phyloP scores from a whole-genome alignment of 805 yeast species.

The Schwanniomyces sp. region DNA sequence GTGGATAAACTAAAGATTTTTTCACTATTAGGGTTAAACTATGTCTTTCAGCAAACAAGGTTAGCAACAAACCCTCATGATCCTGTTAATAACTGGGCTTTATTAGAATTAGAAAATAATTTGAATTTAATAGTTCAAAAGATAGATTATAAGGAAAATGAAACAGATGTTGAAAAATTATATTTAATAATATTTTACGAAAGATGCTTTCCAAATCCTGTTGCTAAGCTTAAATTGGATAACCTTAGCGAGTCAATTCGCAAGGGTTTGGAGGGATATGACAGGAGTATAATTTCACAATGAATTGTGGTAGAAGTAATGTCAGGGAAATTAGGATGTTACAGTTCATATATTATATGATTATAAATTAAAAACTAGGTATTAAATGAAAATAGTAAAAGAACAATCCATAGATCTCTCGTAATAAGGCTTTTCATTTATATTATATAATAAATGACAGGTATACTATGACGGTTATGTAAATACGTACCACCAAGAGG shows the following conservation, averaged over 20 bases:
- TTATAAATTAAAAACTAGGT: slow-evolving; percentile 12
- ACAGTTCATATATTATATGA: slow-evolving; percentile 19
- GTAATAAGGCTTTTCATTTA: background rate
- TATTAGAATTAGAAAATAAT: slow-evolving; percentile 27
- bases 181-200: slow-evolving; percentile 35
- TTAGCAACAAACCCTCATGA: slow-evolving; percentile 1
- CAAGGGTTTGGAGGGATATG: slow-evolving; percentile 35
- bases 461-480: slow-evolving; percentile 2
- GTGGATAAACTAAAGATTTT: slow-evolving; percentile 33
- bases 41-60: slow-evolving; percentile 12
- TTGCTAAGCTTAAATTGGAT: slow-evolving; percentile 37
- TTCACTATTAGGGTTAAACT: slow-evolving; percentile 34
- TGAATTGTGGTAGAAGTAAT: slow-evolving; percentile 20
- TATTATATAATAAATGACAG: background rate
- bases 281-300: slow-evolving; percentile 9
- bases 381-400: background rate
- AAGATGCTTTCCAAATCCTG: slow-evolving; percentile 22
- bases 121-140: slow-evolving; percentile 26
- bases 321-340: no score
- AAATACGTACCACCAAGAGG: background rate
- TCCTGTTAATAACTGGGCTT: slow-evolving; percentile 24
- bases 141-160: slow-evolving; percentile 9
- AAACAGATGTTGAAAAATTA: slow-evolving; percentile 13
- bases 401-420: background rate
- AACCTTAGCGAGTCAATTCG: slow-evolving; percentile 27